A percentile compares a stretch with the other conserved stretches of the same genome.
Evolutionary conservation across 179 eudicot genomes (phyloP).

Genomic region (Monotropa hypopitys): DNA sequence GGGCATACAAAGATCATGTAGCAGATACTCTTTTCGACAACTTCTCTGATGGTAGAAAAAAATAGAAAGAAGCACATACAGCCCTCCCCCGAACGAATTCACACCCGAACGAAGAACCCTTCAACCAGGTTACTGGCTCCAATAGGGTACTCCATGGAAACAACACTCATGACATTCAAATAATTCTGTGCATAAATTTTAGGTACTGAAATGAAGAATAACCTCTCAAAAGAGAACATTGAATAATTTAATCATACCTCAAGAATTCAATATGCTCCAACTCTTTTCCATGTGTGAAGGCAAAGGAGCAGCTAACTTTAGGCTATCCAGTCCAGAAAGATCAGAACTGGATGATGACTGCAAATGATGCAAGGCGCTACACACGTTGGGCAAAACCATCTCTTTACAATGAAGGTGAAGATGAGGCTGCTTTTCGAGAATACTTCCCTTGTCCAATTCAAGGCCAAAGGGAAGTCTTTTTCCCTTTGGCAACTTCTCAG

Average conservation of each 20-base stretch:
- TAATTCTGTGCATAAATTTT: no score
- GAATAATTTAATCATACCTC: background rate
- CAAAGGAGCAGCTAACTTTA: constrained; percentile 62
- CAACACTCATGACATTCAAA: no score
- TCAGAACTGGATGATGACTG: constrained; percentile 28
- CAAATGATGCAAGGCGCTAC: constrained; percentile 33
- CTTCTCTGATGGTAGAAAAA: no score
- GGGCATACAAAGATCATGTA: no score
- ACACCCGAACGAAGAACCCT: no score
- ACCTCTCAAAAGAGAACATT: background rate
- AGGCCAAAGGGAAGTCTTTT: constrained; percentile 20
- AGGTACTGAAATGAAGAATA: background rate
- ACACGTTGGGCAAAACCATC: constrained; percentile 59
- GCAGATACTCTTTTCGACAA: no score
- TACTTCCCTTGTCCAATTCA: constrained; percentile 46
- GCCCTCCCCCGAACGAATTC: no score
- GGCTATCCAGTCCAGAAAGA: constrained; percentile 31
- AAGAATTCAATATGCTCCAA: constrained; percentile 51
- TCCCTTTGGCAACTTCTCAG: constrained; percentile 11
- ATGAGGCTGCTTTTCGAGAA: constrained; percentile 47
- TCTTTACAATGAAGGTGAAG: constrained; percentile 90
- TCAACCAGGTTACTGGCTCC: no score
- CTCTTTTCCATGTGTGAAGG: constrained; percentile 86
- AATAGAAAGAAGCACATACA: no score
- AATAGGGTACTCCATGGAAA: no score